Evolutionary conservation across 1,139 yeast genomes (phyloP).

Genomic region (Zhuliangozyma parablackwelliae): DNA sequence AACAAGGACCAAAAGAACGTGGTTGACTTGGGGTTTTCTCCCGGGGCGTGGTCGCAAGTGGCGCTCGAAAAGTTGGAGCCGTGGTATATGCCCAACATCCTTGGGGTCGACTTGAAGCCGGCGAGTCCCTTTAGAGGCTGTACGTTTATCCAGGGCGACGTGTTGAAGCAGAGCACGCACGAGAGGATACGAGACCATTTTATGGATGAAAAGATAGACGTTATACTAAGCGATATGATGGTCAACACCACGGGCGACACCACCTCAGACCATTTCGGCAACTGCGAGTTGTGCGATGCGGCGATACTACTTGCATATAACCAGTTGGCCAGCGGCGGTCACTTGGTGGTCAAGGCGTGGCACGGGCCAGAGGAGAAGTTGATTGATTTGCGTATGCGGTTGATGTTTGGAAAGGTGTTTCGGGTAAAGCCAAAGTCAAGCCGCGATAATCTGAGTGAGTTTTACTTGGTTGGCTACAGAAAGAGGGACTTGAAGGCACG

Average conservation of each 20-base stretch:
- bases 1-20: slow-evolving; percentile 48
- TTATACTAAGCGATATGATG: slow-evolving; percentile 47
- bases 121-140: slow-evolving; percentile 40
- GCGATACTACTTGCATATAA: slow-evolving; percentile 27
- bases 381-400: slow-evolving; percentile 22
- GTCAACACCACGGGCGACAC: slow-evolving; percentile 43
- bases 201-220: slow-evolving; percentile 18
- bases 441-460: slow-evolving; percentile 36
- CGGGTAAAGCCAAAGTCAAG: slow-evolving; percentile 36
- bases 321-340: slow-evolving; percentile 30
- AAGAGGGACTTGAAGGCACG: slow-evolving; percentile 8
- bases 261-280: slow-evolving; percentile 40
- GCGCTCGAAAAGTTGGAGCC: slow-evolving; percentile 21
- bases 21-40: slow-evolving; percentile 64
- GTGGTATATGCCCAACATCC: slow-evolving; percentile 13
- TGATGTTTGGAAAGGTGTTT: slow-evolving; percentile 29
- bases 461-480: slow-evolving; percentile 30
- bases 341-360: slow-evolving; percentile 38
- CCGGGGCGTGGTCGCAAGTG: slow-evolving; percentile 50
- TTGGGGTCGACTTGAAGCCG: slow-evolving; percentile 41
- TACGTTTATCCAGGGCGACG: slow-evolving; percentile 39
- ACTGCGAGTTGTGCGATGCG: slow-evolving; percentile 43
- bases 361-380: slow-evolving; percentile 35
- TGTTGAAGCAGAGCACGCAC: slow-evolving; percentile 33
- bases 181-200: slow-evolving; percentile 20